Evolutionary conservation across 148 eudicot species (phyloP), one percentile per base, ranked within the genome.

Genomic region (Drosera capensis): DNA sequence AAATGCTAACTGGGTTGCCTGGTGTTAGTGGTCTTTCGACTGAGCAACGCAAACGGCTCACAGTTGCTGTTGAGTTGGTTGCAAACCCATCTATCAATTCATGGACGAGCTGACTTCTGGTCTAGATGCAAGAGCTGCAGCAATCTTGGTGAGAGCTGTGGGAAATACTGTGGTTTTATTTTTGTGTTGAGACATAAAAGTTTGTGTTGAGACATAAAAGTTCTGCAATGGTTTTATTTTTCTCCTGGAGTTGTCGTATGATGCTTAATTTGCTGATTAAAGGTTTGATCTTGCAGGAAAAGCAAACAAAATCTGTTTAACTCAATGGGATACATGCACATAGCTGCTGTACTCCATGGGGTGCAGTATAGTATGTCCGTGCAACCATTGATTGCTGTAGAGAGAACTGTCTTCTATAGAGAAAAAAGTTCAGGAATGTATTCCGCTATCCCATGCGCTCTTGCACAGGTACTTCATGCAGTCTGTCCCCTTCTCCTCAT

Each of bases 61-160:
- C 84, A 2, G 56, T 75, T 0, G 82, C 82, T 2, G 82, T 75
- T 13, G 82, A 75, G 54, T 60, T 75, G 19, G 78, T 77, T 25
- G 68, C 84, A 15, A 77, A 77, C 45, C 84, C 82, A 7, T 63
- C 82, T 0, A 62, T n/a, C n/a, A n/a, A n/a, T n/a, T n/a, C n/a
- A n/a, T n/a, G n/a, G n/a, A n/a, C n/a, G n/a, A n/a, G 46, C 82
- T 78, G 14, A 76, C 78, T 44, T 64, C 82, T 15, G 82, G 83
- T 14, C 63, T 77, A 16, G 83, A 77, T 63, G 83, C 83, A 3
- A 72, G 75, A 64, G 62, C 83, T 34, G 82, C 82, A 1, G 82
- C 82, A 21, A 68, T 76, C 37, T 78, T 76, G 22, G 72, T 72
- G 75, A 67, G 83, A 21, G 57, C 71, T 3, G 71, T 75, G 5